Conservation (phyloP, 805 yeast species). For the Pichia cephalocereana region DNA sequence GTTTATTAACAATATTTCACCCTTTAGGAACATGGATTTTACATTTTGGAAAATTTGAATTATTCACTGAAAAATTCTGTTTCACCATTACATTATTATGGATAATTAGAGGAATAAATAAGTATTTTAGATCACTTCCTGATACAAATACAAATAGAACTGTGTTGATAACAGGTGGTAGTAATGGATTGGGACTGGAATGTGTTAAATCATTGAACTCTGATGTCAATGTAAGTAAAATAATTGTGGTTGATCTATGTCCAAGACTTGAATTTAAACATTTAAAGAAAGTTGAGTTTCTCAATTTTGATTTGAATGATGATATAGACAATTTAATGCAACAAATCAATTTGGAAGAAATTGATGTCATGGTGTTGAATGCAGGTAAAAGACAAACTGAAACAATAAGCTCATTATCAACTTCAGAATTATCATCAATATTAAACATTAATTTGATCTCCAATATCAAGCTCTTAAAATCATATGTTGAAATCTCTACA, state of each 20-base stretch:
- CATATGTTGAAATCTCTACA: constrained; percentile 15
- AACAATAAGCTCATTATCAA: constrained; percentile 21
- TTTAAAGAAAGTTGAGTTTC: constrained; percentile 17
- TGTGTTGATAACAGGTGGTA: constrained; percentile 36
- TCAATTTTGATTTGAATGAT: constrained; percentile 19
- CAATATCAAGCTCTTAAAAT: constrained; percentile 33
- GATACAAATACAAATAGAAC: not conserved
- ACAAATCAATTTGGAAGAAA: constrained; percentile 5
- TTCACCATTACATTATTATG: constrained; percentile 7
- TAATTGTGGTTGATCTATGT: constrained; percentile 27
- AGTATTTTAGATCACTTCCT: not conserved
- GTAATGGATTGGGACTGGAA: constrained; percentile 40
- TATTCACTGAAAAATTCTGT: not conserved
- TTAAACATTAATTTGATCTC: constrained; percentile 36
- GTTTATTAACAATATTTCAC: constrained; percentile 7
- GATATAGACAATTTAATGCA: constrained; percentile 19
- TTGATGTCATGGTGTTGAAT: constrained; percentile 34
- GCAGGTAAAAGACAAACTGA: constrained; percentile 39
- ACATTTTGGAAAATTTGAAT: no score
- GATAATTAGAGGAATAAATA: constrained; percentile 8
- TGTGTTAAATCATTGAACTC: constrained; percentile 19
- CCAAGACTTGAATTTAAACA: constrained; percentile 11
- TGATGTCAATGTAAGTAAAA: constrained; percentile 9
- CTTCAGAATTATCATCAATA: constrained; percentile 21
- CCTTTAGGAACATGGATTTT: constrained; percentile 9